Conservation (phyloP, 176 grass and related monocot genomes). For the Pharus latifolius region DNA sequence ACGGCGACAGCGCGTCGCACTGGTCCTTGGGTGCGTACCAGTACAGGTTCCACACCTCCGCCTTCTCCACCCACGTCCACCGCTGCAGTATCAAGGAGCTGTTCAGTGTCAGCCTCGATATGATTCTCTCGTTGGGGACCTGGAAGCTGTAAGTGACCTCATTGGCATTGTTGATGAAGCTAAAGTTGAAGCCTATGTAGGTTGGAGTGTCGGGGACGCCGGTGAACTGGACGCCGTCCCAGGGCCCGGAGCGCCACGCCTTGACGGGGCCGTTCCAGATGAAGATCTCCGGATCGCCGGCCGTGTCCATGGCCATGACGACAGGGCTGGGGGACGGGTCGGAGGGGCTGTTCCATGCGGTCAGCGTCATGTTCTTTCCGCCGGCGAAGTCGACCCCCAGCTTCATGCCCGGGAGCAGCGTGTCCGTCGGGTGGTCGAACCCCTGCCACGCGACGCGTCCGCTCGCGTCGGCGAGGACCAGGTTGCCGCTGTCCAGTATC, state of each 20-base stretch:
- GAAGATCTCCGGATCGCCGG: constrained; percentile 47
- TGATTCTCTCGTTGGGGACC: constrained; percentile 1
- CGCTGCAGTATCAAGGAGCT: constrained; percentile 28
- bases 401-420: constrained; percentile 48
- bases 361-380: constrained; percentile 28
- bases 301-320: constrained; percentile 12
- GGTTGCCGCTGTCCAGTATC: constrained; percentile 35
- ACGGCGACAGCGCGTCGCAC: constrained; percentile 36
- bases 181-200: constrained; percentile 27
- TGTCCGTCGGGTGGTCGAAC: constrained; percentile 64
- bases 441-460: constrained; percentile 45
- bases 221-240: constrained; percentile 53
- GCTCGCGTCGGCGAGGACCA: neutral
- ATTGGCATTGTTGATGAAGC: constrained; percentile 21
- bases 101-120: constrained; percentile 31
- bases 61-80: constrained; percentile 23
- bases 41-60: constrained; percentile 28
- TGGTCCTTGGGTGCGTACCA: constrained; percentile 60
- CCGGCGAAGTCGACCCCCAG: constrained; percentile 35
- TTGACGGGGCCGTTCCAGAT: constrained; percentile 10
- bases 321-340: constrained; percentile 36
- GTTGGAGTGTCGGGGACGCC: constrained; percentile 39
- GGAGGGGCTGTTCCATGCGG: constrained; percentile 41
- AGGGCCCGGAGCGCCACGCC: constrained; percentile 42
- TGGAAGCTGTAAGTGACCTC: constrained; percentile 50